phyloP scores from a whole-genome alignment of 345 rosid genomes.

The Citrus medica region DNA sequence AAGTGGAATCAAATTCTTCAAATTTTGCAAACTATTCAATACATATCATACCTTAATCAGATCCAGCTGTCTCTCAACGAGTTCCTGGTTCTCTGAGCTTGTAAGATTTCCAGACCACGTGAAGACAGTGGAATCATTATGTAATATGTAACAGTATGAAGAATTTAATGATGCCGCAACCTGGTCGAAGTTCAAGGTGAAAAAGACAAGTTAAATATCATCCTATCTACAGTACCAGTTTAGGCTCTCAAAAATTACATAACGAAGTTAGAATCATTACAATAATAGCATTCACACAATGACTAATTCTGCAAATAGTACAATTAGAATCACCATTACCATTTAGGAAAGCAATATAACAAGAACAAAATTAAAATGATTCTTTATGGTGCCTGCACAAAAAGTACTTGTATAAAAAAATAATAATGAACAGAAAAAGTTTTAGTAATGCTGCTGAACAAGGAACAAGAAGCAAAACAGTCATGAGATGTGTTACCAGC shows the following conservation, averaged over 20 bases:
- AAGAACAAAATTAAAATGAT: neutral
- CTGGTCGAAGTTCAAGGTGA: slow-evolving; percentile 37
- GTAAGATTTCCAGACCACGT: slow-evolving; percentile 93
- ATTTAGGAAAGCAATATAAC: neutral
- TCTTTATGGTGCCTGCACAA: neutral
- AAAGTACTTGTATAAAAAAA: neutral
- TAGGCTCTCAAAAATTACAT: neutral
- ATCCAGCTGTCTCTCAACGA: slow-evolving; percentile 93
- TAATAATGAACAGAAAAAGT: neutral
- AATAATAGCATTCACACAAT: neutral
- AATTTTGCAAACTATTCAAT: slow-evolving; percentile 5
- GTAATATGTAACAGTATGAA: slow-evolving; percentile 89
- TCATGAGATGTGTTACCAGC: neutral
- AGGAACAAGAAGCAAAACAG: neutral
- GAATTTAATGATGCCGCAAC: slow-evolving; percentile 86
- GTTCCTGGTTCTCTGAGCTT: slow-evolving; percentile 71
- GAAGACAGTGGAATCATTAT: slow-evolving; percentile 66
- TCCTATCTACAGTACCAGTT: neutral
- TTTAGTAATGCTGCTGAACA: neutral
- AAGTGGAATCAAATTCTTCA: slow-evolving; percentile 3
- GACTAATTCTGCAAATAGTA: neutral
- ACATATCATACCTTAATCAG: slow-evolving; percentile 72
- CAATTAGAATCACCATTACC: neutral
- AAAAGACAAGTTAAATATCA: slow-evolving; percentile 3
- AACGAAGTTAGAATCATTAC: neutral